Conservation (phyloP, 75 land plant genomes). For the Sequoia sempervirens region DNA sequence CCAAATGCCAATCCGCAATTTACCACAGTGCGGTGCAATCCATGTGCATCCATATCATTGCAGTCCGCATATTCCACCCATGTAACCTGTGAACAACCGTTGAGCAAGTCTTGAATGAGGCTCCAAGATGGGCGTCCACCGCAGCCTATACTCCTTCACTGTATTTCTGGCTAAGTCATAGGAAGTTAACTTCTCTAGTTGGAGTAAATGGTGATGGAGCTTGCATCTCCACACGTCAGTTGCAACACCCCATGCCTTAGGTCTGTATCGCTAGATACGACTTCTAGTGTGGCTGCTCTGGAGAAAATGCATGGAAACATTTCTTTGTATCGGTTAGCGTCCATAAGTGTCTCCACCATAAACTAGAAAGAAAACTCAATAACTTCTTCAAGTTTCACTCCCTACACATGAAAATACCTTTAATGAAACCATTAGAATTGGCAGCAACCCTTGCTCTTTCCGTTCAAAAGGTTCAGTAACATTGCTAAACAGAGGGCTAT, state of each 20-base stretch:
- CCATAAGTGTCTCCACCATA: no score
- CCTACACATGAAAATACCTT: no score
- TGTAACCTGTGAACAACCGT: constrained; percentile 33
- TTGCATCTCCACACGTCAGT: constrained; percentile 54
- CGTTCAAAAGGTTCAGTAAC: no score
- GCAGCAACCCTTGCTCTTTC: no score
- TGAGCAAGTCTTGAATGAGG: constrained; percentile 26
- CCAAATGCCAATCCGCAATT: constrained; percentile 28
- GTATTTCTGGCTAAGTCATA: constrained; percentile 50
- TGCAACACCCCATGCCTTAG: constrained; percentile 38
- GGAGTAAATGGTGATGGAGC: constrained; percentile 52
- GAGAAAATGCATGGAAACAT: constrained; percentile 38
- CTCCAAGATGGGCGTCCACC: constrained; percentile 44
- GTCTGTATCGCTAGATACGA: constrained; percentile 33
- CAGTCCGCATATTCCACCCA: constrained; percentile 25
- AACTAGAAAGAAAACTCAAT: no score
- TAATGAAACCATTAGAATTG: no score
- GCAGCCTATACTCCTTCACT: constrained; percentile 46
- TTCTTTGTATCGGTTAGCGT: constrained; percentile 17
- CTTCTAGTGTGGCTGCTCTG: constrained; percentile 28
- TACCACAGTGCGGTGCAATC: constrained; percentile 14
- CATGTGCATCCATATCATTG: constrained; percentile 14
- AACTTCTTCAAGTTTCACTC: no score
- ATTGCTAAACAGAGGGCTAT: no score
- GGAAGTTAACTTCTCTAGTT: constrained; percentile 39